These are phyloP conservation scores for Chrysoporthe puriensis DNA, from an alignment of 2,329 filamentous ascomycete species.

Conservation along the genomic window DNA sequence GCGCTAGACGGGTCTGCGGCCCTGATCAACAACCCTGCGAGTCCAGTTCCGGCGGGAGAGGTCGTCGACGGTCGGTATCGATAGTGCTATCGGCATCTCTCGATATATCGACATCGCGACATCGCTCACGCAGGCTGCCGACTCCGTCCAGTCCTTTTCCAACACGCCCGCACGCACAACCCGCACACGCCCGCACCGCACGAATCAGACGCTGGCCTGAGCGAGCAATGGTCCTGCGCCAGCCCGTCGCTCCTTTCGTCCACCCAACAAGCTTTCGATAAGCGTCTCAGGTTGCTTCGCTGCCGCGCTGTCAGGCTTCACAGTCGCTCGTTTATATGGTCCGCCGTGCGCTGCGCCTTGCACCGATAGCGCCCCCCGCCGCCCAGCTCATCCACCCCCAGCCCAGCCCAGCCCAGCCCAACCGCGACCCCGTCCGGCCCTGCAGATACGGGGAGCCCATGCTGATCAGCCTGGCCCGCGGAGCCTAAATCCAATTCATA, in stretches of 20 bases:
- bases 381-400: conserved; percentile 13
- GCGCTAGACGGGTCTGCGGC: conserved; percentile 23
- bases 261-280: conserved; percentile 26
- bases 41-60: conserved; percentile 12
- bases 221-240: conserved; percentile 29
- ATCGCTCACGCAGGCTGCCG: background rate
- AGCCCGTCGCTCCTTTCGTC: conserved; percentile 27
- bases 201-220: conserved; percentile 18
- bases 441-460: conserved; percentile 24
- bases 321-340: conserved; percentile 21
- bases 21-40: conserved; percentile 23
- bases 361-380: conserved; percentile 13
- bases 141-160: conserved; percentile 22
- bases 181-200: background rate
- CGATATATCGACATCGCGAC: conserved; percentile 1
- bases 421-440: conserved; percentile 1
- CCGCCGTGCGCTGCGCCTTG: conserved; percentile 19
- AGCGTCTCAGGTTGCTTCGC: background rate
- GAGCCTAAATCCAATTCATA: conserved; percentile 21
- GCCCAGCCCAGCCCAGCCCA: conserved; percentile 7
- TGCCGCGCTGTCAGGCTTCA: background rate
- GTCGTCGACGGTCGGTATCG: conserved; percentile 1
- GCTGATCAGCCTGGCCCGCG: conserved; percentile 18
- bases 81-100: conserved; percentile 8
- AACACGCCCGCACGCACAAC: background rate